phyloP scores from a whole-genome alignment of 768 basidiomycete species.

The Mycena kentingensis region DNA sequence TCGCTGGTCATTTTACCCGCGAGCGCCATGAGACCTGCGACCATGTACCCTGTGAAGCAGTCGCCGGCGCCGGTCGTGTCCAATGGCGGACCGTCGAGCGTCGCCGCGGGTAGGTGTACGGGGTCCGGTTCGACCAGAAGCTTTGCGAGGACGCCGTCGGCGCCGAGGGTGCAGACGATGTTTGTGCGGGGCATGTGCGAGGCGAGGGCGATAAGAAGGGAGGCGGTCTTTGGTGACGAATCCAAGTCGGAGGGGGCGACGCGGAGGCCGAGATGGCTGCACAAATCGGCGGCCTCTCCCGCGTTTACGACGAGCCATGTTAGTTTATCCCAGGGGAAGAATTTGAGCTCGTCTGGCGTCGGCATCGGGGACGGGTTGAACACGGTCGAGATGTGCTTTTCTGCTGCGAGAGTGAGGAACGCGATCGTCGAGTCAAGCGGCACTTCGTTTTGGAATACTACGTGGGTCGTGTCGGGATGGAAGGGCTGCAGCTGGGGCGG shows the following conservation, averaged over 20 bases:
- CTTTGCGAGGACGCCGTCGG: constrained; percentile 50
- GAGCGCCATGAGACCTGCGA: constrained; percentile 53
- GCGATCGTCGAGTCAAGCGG: constrained; percentile 42
- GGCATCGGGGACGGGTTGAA: constrained; percentile 65
- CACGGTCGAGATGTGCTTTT: constrained; percentile 35
- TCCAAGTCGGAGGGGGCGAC: constrained; percentile 19
- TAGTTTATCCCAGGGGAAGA: constrained; percentile 53
- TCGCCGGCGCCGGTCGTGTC: constrained; percentile 71
- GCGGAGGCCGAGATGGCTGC: constrained; percentile 29
- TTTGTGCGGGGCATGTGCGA: constrained; percentile 39
- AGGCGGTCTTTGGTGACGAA: constrained; percentile 5
- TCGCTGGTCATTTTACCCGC: constrained; percentile 29
- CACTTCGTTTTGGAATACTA: constrained; percentile 65
- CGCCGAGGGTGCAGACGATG: constrained; percentile 60
- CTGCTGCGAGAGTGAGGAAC: constrained; percentile 36
- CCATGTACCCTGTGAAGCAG: constrained; percentile 64
- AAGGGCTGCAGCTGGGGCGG: constrained; percentile 32
- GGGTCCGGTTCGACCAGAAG: constrained; percentile 32
- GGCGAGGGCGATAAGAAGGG: constrained; percentile 12
- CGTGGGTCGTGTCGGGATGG: constrained; percentile 45
- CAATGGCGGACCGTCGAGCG: constrained; percentile 38
- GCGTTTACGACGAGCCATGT: constrained; percentile 61
- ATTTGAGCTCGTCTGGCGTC: constrained; percentile 35
- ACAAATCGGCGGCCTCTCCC: constrained; percentile 46
- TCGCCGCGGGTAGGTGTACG: constrained; percentile 50